Evolutionary conservation across 176 grass and related monocot genomes (phyloP), one percentile per base, ranked within the genome.

Genomic region (Puccinellia tenuiflora): DNA sequence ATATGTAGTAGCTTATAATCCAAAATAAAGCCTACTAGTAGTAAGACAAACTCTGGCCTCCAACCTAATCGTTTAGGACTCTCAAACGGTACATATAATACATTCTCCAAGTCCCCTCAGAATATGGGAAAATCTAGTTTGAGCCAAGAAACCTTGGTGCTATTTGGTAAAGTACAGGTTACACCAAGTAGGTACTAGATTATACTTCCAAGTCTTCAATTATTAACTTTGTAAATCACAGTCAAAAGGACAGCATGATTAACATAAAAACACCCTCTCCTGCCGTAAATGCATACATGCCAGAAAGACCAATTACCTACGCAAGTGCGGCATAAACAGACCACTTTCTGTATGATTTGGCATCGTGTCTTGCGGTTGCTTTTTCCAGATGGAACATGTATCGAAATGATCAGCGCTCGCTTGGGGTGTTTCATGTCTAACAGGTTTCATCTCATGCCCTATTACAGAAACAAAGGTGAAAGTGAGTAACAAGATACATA

Each of bases 371-470:
- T 87, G 64, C 16, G 76, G 30, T 37, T 73, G 69, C 40, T 85
- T 84, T 85, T 79, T 89, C 56, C 85, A 43, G 4, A 87, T 35
- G 1, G 66, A 80, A 81, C 59, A 65, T 69, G 75, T 57, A 74
- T 84, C 63, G 1, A 86, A 82, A 61, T 60, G 50, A 61, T 79
- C 79, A 71, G 78, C 16, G 38, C 77, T 42, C 12, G 60, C 43
- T 25, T 77, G 78, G 17, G 82, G 69, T 83, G 77, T 64, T 89
- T 76, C 73, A 65, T 86, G 90, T 57, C 66, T 48, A 84, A 29
- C 28, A 82, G 48, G 76, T 18, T 87, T 94, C 20, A 51, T 73
- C 56, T 94, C 78, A 62, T 85, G 81, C 59, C 80, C 94, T 97
- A 62, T 70, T 47, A 21, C 31, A 83, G 34, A 18, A 76, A 21